A percentile compares a stretch with the other conserved stretches of the same genome.
Conservation (phyloP, 495 filamentous ascomycete genomes). For the Xylaria curta region DNA sequence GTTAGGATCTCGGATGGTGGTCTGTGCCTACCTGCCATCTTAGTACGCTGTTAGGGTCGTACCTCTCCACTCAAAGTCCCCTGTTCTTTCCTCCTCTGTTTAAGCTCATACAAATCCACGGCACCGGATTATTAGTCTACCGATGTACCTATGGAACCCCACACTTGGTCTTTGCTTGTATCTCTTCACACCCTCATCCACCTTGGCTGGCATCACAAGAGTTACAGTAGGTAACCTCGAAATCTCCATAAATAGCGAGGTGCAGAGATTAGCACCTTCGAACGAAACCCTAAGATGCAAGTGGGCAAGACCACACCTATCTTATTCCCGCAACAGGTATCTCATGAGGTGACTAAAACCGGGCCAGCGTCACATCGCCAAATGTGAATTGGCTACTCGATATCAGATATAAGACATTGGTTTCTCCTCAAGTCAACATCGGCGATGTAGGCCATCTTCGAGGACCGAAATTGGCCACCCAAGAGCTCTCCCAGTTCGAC, state of each 20-base stretch:
- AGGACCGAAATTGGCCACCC: neutral
- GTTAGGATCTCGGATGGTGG: neutral
- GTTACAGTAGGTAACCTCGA: neutral
- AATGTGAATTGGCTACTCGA: neutral
- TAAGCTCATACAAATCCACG: neutral
- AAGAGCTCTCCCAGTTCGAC: neutral
- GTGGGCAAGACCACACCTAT: neutral
- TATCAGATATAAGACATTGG: neutral
- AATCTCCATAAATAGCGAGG: slow-evolving; percentile 6
- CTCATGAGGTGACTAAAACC: slow-evolving; percentile 7
- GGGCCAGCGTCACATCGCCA: neutral
- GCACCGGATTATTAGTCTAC: slow-evolving; percentile 6
- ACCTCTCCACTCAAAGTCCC: no score
- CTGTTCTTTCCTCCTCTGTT: neutral
- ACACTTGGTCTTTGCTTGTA: no score
- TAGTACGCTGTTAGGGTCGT: neutral
- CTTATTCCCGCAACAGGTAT: neutral
- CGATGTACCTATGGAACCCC: neutral
- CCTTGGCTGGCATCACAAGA: slow-evolving; percentile 5
- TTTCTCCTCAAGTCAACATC: neutral
- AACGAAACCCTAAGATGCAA: neutral
- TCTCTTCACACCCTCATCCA: neutral
- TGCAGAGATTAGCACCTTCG: neutral
- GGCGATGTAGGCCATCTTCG: neutral
- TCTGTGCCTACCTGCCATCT: slow-evolving; percentile 7